Conservation (phyloP, 306 rosid genomes). For the Elaeagnus macrophylla region DNA sequence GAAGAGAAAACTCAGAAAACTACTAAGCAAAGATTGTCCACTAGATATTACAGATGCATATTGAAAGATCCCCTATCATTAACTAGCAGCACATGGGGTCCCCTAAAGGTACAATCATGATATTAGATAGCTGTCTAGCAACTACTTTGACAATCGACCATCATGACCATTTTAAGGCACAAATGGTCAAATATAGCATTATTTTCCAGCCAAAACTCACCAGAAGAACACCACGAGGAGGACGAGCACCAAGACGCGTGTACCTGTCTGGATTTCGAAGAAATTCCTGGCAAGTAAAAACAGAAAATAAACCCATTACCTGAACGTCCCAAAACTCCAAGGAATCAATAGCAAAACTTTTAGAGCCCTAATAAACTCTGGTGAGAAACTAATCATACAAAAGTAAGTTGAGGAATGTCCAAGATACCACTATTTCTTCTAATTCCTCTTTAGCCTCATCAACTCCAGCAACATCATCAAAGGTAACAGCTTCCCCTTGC, state of each 20-base stretch:
- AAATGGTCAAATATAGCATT: slow-evolving; percentile 2
- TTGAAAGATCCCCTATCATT: too few species aligned
- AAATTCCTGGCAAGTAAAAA: slow-evolving; percentile 72
- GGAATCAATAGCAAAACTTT: slow-evolving; percentile 13
- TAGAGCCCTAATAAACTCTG: slow-evolving; percentile 15
- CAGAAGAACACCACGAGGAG: slow-evolving; percentile 98
- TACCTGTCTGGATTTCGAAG: slow-evolving; percentile 95
- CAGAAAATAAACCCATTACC: slow-evolving; percentile 14
- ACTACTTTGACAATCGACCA: background rate
- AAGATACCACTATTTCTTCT: slow-evolving; percentile 97
- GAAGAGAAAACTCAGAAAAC: slow-evolving; percentile 3
- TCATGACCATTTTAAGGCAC: slow-evolving; percentile 9
- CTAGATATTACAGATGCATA: too few species aligned
- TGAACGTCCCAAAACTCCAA: slow-evolving; percentile 1
- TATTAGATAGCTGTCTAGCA: too few species aligned
- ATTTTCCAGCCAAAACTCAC: slow-evolving; percentile 46
- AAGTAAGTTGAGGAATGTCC: slow-evolving; percentile 21
- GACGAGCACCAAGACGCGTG: slow-evolving; percentile 90
- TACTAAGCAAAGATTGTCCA: too few species aligned
- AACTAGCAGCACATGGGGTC: background rate
- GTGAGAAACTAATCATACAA: background rate
- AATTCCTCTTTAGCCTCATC: slow-evolving; percentile 99
- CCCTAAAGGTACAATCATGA: too few species aligned
- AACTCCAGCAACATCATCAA: slow-evolving; percentile 95
- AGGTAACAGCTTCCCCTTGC: slow-evolving; percentile 76